Base-by-base conservation (phyloP, 2,329 filamentous ascomycete species). In the Penicillium sp. region DNA sequence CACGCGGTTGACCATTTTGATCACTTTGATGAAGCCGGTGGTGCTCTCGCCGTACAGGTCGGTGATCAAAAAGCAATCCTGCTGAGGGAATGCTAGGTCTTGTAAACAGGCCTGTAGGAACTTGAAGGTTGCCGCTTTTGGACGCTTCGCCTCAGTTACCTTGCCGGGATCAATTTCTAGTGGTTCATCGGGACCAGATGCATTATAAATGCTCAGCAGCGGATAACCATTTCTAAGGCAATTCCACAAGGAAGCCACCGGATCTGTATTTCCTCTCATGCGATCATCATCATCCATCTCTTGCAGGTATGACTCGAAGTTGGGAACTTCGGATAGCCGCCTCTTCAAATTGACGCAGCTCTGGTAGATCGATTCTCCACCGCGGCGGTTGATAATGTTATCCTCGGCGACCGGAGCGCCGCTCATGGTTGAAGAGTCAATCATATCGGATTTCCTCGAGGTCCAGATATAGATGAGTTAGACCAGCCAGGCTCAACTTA, bases 381-480 rank as follows among this genome's bases (percentile, higher is more conserved):
- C 94, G 72, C 90, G 89, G 75, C 93, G 90, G 77, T 99, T 99
- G 81, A 99, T 96, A 73, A 99, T 96, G 75, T 96, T 97, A 73
- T 89, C 84, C 57, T 89, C 91, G 58, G 92, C 89, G 67, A 90
- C 66, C 53, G 75, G 73, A 57, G 66, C 70, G 59, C 72, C 70
- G 53, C 65, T 69, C 59, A 69, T 66, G 48, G 64, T 64, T 58
- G 65, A 60, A 60, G 71, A 57, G 50, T 72, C 65, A 56, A 74
- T 72, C 74, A 76, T 76, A 45, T 66, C 63, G 59, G 59, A 57
- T 56, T 62, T 56, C 56, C 59, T 63, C 61, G 48, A 59, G 51
- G 43, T 39, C 49, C 55, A 51, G 45, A 16, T 59, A 51, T 45
- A 46, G 35, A 43, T 61, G 59, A 63, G 60, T 61, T 55, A 62